Percentiles rank a stretch among this genome's conserved stretches.
Evolutionary conservation across 305 asterid genomes (phyloP).

Genomic region (Plantago coronopus): DNA sequence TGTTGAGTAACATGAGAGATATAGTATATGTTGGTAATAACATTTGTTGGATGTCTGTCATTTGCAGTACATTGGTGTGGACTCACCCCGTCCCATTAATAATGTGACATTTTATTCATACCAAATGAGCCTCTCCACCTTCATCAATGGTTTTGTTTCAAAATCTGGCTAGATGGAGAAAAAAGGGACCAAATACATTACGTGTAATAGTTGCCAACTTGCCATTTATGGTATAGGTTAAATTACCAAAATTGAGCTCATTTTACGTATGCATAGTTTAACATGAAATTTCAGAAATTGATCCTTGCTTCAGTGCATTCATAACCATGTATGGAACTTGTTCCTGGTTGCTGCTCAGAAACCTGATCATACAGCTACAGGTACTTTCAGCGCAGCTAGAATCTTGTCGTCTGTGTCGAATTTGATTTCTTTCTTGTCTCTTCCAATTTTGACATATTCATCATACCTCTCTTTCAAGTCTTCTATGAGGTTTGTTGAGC

Average conservation of each 20-base stretch:
- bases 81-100: too few species aligned
- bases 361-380: slow-evolving; percentile 58
- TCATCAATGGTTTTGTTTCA: not conserved
- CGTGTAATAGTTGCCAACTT: not conserved
- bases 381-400: slow-evolving; percentile 66
- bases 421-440: slow-evolving; percentile 79
- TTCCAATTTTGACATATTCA: slow-evolving; percentile 85
- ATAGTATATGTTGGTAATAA: too few species aligned
- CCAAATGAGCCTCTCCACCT: too few species aligned
- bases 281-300: slow-evolving; percentile 6
- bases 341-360: slow-evolving; percentile 10
- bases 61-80: too few species aligned
- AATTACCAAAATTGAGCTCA: slow-evolving; percentile 14
- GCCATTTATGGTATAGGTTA: not conserved
- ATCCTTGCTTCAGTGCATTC: slow-evolving; percentile 15
- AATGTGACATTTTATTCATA: too few species aligned
- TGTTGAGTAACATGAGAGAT: too few species aligned
- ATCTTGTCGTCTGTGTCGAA: slow-evolving; percentile 89
- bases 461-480: slow-evolving; percentile 76
- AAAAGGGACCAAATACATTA: too few species aligned
- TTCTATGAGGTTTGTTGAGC: slow-evolving; percentile 64
- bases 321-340: slow-evolving; percentile 11
- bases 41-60: too few species aligned
- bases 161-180: not conserved
- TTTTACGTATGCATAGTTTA: slow-evolving; percentile 18